Percentiles rank a stretch among this genome's conserved stretches.
phyloP scores from a whole-genome alignment of 192 early-diverging fungal species.

The Backusella australiensis region DNA sequence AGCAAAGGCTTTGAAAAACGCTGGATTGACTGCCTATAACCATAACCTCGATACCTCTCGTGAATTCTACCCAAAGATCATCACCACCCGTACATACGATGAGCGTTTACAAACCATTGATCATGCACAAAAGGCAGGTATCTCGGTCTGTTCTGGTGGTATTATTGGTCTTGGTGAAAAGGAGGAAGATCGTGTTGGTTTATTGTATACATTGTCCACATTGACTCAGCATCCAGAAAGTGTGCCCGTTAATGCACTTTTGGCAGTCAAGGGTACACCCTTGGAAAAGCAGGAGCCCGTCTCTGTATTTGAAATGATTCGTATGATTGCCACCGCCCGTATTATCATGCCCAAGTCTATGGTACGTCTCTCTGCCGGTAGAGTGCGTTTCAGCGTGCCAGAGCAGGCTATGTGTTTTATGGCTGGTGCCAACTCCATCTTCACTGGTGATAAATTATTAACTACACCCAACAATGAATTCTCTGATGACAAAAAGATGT shows the following conservation, averaged over 20 bases:
- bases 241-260: constrained; percentile 78
- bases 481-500: constrained; percentile 71
- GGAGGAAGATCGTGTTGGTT: constrained; percentile 67
- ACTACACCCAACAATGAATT: constrained; percentile 80
- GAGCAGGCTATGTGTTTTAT: constrained; percentile 75
- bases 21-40: constrained; percentile 85
- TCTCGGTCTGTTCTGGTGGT: constrained; percentile 80
- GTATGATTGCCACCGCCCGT: constrained; percentile 82
- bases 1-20: constrained; percentile 74
- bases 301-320: constrained; percentile 80
- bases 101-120: constrained; percentile 74
- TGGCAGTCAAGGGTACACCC: constrained; percentile 82
- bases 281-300: constrained; percentile 74
- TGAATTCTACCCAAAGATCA: constrained; percentile 74
- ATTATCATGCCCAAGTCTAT: constrained; percentile 80
- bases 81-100: constrained; percentile 79
- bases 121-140: constrained; percentile 72
- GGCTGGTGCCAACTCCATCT: constrained; percentile 83
- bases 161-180: constrained; percentile 83
- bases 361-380: constrained; percentile 75
- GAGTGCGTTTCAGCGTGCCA: constrained; percentile 64
- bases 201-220: constrained; percentile 74
- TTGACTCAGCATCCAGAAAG: constrained; percentile 71
- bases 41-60: constrained; percentile 83
- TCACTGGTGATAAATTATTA: constrained; percentile 80